These are phyloP conservation scores for Trichoderma lentiforme DNA, from an alignment of 2,329 filamentous ascomycete species.

Conservation along the genomic window DNA sequence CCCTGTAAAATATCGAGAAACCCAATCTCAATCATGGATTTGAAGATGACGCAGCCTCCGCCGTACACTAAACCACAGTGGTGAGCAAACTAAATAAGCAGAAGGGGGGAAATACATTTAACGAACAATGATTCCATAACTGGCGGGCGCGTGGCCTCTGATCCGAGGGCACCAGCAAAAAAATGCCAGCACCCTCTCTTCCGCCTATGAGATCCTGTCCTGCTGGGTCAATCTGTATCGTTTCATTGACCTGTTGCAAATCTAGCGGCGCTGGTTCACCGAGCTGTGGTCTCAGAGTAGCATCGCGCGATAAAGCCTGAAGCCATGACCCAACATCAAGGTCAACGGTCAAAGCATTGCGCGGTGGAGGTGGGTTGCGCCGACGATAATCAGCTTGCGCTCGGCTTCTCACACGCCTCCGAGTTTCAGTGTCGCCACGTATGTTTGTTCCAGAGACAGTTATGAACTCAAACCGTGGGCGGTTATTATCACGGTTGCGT, in stretches of 20 bases:
- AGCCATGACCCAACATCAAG: conserved; percentile 9
- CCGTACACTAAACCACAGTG: not conserved
- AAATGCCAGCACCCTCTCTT: not conserved
- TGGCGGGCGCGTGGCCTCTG: not conserved
- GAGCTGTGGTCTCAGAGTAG: not conserved
- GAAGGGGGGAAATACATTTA: not conserved
- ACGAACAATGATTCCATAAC: conserved; percentile 12
- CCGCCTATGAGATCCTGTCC: too few species aligned
- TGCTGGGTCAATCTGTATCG: not conserved
- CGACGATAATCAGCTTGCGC: conserved; percentile 10
- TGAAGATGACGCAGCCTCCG: conserved; percentile 12
- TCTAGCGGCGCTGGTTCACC: not conserved
- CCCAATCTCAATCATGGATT: conserved; percentile 7
- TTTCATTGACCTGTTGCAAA: not conserved
- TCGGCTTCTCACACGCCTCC: conserved; percentile 5
- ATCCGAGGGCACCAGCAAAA: not conserved
- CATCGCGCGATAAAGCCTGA: not conserved
- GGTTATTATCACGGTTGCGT: not conserved
- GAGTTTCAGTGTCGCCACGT: conserved; percentile 3
- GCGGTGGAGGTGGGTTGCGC: conserved; percentile 4
- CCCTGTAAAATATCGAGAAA: conserved; percentile 1
- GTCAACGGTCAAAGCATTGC: conserved; percentile 2
- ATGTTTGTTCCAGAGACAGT: conserved; percentile 6
- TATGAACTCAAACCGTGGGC: conserved; percentile 7
- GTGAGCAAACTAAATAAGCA: not conserved